A percentile compares a stretch with the other conserved stretches of the same genome.
phyloP scores from a whole-genome alignment of 2,329 filamentous ascomycete species.

The Pseudogymnoascus sp. region DNA sequence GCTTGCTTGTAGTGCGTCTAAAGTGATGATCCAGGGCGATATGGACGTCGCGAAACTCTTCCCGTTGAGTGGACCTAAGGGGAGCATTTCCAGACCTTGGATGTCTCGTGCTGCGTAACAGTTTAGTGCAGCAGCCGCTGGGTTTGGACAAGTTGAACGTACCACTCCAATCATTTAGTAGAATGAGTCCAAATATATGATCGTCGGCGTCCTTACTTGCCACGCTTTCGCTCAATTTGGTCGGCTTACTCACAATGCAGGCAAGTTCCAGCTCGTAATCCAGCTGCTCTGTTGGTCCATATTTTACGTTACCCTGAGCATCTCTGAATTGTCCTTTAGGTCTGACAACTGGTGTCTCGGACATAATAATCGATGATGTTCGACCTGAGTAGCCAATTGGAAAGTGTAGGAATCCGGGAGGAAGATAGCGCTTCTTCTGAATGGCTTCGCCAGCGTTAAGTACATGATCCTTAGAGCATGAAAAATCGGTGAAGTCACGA shows the following conservation, averaged over 20 bases:
- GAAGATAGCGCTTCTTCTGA: constrained; percentile 32
- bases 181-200: constrained; percentile 55
- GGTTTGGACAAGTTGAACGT: constrained; percentile 15
- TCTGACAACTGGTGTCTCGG: constrained; percentile 40
- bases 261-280: constrained; percentile 29
- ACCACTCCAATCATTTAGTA: constrained; percentile 57
- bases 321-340: constrained; percentile 39
- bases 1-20: constrained; percentile 44
- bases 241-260: constrained; percentile 28
- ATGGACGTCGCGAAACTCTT: constrained; percentile 55
- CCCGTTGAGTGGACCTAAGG: constrained; percentile 53
- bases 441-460: constrained; percentile 41
- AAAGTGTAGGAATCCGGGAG: constrained; percentile 41
- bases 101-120: constrained; percentile 46
- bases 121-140: neutral
- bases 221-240: constrained; percentile 32
- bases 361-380: constrained; percentile 44
- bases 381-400: constrained; percentile 49
- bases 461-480: constrained; percentile 45
- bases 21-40: constrained; percentile 54
- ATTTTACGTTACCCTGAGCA: constrained; percentile 16
- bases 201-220: constrained; percentile 43
- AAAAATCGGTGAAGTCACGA: constrained; percentile 52
- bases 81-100: constrained; percentile 53
- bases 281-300: constrained; percentile 22